phyloP scores from a whole-genome alignment of 176 grass and related monocot species.

The Zoysia japonica region DNA sequence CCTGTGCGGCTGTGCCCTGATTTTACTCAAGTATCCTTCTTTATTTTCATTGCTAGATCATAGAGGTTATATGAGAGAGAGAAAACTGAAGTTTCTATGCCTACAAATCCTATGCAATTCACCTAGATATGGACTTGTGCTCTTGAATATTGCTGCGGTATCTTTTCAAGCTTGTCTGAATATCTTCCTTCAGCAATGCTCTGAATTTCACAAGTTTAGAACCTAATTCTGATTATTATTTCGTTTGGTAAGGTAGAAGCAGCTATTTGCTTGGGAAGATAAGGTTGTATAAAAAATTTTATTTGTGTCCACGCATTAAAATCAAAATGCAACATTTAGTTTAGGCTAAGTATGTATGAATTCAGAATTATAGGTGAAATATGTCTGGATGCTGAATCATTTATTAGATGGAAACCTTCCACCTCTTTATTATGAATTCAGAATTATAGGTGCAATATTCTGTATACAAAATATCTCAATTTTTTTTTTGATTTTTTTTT shows the following conservation, averaged over 20 bases:
- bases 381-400: not conserved
- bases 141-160: not conserved
- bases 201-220: not conserved
- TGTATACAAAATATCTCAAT: not conserved
- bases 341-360: not conserved
- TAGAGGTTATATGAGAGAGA: not conserved
- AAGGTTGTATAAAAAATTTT: not conserved
- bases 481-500: constrained; percentile 2
- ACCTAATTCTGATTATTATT: not conserved
- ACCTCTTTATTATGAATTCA: no score
- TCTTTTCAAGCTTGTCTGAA: not conserved
- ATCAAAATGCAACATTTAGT: not conserved
- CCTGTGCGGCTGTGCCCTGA: not conserved
- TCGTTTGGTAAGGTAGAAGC: constrained; percentile 1
- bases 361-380: not conserved
- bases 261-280: not conserved
- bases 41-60: not conserved
- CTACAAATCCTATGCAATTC: not conserved
- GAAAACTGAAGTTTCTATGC: not conserved
- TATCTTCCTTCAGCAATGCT: not conserved
- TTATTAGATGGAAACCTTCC: not conserved
- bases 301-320: not conserved
- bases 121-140: not conserved
- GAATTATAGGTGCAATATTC: no score
- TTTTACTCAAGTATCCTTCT: not conserved